A percentile compares a stretch with the other conserved stretches of the same genome.
phyloP scores from a whole-genome alignment of 805 yeast genomes.

The Teunomyces panamensis region DNA sequence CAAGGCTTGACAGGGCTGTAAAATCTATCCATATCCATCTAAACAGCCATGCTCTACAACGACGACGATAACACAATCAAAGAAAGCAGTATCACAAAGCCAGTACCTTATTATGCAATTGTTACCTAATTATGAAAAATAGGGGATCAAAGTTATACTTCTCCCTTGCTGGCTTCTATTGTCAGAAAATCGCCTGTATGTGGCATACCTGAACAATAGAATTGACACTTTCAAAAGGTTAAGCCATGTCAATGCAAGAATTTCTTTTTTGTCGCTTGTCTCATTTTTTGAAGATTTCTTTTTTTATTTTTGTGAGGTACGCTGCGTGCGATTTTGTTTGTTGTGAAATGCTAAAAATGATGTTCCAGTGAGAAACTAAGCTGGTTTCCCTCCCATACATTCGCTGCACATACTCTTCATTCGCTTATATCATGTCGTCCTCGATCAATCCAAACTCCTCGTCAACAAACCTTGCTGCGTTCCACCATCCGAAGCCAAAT shows the following conservation, averaged over 20 bases:
- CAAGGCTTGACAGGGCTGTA: too few species aligned
- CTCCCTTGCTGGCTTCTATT: not conserved
- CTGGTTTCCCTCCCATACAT: not conserved
- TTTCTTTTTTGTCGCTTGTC: not conserved
- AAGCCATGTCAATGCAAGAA: not conserved
- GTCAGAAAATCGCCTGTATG: too few species aligned
- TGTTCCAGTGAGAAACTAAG: not conserved
- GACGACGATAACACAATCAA: too few species aligned
- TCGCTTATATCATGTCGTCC: constrained; percentile 5
- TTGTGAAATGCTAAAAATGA: constrained; percentile 1
- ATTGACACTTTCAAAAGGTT: not conserved
- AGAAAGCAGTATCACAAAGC: too few species aligned
- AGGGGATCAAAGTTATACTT: not conserved
- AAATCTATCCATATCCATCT: too few species aligned
- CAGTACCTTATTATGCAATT: too few species aligned
- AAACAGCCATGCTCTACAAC: too few species aligned
- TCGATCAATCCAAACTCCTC: constrained; percentile 39
- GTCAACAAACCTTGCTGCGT: constrained; percentile 25
- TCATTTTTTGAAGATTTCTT: not conserved
- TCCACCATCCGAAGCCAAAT: constrained; percentile 19
- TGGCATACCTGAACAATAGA: not conserved
- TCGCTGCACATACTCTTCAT: not conserved
- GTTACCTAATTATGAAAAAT: not conserved
- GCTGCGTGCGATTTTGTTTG: not conserved
- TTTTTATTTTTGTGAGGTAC: not conserved